These are phyloP conservation scores for Tulasnella sp. DNA, from an alignment of 768 basidiomycete species.

Conservation along the genomic window DNA sequence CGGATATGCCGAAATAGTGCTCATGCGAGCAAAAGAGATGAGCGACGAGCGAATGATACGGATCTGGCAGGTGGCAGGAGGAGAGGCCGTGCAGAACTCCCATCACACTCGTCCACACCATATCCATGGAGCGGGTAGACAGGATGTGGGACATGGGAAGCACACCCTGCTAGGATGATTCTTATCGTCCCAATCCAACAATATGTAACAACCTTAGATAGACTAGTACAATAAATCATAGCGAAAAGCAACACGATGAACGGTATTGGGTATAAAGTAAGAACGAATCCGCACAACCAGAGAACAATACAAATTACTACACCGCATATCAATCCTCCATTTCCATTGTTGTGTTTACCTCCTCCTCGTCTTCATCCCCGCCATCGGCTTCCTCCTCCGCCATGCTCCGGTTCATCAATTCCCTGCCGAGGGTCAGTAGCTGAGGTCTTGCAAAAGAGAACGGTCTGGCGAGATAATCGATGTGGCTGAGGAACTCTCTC, in stretches of 20 bases:
- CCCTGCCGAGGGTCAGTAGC: constrained; percentile 40
- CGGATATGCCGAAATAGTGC: constrained; percentile 48
- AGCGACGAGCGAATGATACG: constrained; percentile 44
- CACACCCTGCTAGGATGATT: too few species aligned
- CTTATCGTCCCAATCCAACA: too few species aligned
- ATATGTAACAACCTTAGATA: too few species aligned
- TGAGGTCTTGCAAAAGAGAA: constrained; percentile 63
- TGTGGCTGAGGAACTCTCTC: constrained; percentile 39
- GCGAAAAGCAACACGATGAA: not conserved
- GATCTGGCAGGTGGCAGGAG: constrained; percentile 20
- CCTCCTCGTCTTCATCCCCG: constrained; percentile 25
- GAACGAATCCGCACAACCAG: not conserved
- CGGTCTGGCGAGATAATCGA: constrained; percentile 47
- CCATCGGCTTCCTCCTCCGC: constrained; percentile 23
- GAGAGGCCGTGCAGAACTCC: too few species aligned
- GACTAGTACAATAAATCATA: not conserved
- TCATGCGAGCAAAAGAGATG: constrained; percentile 24
- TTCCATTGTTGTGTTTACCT: not conserved
- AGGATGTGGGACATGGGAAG: too few species aligned
- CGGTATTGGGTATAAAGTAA: not conserved
- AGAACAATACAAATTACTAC: not conserved
- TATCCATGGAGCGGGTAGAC: too few species aligned
- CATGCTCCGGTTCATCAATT: constrained; percentile 1
- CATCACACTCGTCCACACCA: too few species aligned
- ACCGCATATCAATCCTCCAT: not conserved